Percentiles rank a stretch among this genome's conserved stretches.
Conservation (phyloP, 2,329 filamentous ascomycete species). For the Talaromyces sp. region DNA sequence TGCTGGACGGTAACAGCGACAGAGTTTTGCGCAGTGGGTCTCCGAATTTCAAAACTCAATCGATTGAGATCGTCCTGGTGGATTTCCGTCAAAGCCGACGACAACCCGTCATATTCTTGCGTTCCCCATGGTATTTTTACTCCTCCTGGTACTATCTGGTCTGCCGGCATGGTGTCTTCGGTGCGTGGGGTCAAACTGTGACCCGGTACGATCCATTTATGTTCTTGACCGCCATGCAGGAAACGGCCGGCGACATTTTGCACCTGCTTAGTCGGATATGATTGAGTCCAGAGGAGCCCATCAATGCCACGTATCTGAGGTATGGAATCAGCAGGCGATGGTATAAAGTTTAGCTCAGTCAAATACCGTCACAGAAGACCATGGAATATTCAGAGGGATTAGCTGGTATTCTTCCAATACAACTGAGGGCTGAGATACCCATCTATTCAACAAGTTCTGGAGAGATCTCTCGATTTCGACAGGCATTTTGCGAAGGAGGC, state of each 20-base stretch:
- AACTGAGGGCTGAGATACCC: not conserved
- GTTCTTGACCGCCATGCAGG: not conserved
- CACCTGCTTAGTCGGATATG: not conserved
- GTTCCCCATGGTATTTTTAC: conserved; percentile 1
- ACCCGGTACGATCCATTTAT: conserved; percentile 3
- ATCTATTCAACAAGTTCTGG: not conserved
- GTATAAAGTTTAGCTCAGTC: not conserved
- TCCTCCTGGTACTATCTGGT: not conserved
- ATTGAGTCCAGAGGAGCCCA: conserved; percentile 1
- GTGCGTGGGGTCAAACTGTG: not conserved
- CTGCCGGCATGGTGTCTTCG: not conserved
- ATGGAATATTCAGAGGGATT: conserved; percentile 22
- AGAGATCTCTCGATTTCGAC: not conserved
- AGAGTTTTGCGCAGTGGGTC: not conserved
- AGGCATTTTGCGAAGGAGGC: not conserved
- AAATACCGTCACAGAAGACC: not conserved
- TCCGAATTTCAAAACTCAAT: conserved; percentile 2
- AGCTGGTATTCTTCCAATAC: not conserved
- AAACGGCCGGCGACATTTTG: conserved; percentile 5
- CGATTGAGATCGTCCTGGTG: not conserved
- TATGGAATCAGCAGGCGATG: conserved; percentile 4
- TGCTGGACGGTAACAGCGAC: conserved; percentile 1
- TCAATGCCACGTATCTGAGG: conserved; percentile 1
- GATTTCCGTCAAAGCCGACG: not conserved
- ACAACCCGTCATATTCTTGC: not conserved